phyloP scores from a whole-genome alignment of 306 rosid species.

The barrel medic (Medicago truncatula) region MtrunA17r5.0-ANR NC_053042.1:49632001-49632500 shows the following conservation, averaged over 20 bases:
- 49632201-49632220: conserved; percentile 23
- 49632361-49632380: too few relatives aligned
- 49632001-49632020: neutral
- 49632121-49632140: neutral
- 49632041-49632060: conserved; percentile 7
- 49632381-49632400: too few relatives aligned
- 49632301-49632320: too few relatives aligned
- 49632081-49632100: neutral
- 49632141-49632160: conserved; percentile 5
- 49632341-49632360: too few relatives aligned
- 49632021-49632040: neutral
- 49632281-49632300: too few relatives aligned
- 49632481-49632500: conserved; percentile 4
- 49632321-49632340: too few relatives aligned
- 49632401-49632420: too few relatives aligned
- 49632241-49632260: neutral
- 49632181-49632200: conserved; percentile 1
- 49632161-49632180: neutral
- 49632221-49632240: conserved; percentile 11
- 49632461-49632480: neutral
- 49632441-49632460: too few relatives aligned
- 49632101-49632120: neutral
- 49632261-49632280: too few relatives aligned
- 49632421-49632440: too few relatives aligned
- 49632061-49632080: neutral